A percentile compares a stretch with the other conserved stretches of the same genome.
Evolutionary conservation across 257 asterid species (phyloP).

Genomic region (Perilla frutescens): DNA sequence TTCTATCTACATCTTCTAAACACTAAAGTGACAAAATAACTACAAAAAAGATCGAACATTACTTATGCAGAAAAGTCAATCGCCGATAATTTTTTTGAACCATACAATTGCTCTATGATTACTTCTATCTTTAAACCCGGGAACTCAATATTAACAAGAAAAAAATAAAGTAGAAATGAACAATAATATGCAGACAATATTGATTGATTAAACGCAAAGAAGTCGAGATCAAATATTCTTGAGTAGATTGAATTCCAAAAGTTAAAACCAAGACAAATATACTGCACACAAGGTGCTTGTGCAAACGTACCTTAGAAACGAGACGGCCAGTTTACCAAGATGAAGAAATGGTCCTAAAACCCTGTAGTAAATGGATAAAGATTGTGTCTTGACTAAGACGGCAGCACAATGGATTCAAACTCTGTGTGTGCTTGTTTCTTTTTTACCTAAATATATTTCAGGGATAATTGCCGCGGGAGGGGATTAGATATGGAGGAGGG

Average conservation of each 20-base stretch:
- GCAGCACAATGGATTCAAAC: neutral
- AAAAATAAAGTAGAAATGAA: neutral
- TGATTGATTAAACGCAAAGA: neutral
- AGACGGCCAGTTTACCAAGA: neutral
- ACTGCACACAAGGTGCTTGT: conserved; percentile 39
- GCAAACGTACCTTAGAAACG: conserved; percentile 37
- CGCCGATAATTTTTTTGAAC: neutral
- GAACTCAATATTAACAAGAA: too few relatives aligned
- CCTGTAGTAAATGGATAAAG: conserved; percentile 2
- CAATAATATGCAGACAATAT: neutral
- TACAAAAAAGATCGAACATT: neutral
- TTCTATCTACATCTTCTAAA: neutral
- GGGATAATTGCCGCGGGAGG: neutral
- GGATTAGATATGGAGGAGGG: too few relatives aligned
- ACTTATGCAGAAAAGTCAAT: neutral
- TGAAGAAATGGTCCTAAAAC: neutral
- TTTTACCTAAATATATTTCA: neutral
- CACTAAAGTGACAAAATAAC: conserved; percentile 6
- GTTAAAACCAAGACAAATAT: conserved; percentile 4
- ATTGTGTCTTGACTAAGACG: neutral
- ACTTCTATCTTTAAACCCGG: conserved; percentile 11
- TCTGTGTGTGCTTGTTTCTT: neutral
- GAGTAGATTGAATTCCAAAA: neutral
- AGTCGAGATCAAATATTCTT: neutral
- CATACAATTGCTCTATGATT: neutral